Conservation (phyloP, 2,329 filamentous ascomycete genomes). For the Fusarium sp. region DNA sequence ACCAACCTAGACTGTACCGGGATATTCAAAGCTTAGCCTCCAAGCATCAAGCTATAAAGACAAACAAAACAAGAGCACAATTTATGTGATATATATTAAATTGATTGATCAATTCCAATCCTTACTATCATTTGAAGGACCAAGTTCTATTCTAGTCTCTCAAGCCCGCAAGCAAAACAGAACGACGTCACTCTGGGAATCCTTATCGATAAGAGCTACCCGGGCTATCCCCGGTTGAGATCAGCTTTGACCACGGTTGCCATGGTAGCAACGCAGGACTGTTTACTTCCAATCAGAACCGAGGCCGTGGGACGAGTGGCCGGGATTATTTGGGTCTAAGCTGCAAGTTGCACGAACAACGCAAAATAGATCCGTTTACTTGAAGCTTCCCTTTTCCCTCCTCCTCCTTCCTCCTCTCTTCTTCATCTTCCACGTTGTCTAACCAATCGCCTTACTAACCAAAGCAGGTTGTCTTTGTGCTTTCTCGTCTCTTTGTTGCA, state of each 20-base stretch:
- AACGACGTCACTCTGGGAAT: constrained; percentile 35
- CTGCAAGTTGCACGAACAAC: constrained; percentile 44
- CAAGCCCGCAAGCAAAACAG: background rate
- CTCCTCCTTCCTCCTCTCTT: constrained; percentile 26
- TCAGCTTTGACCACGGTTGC: constrained; percentile 47
- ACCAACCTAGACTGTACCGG: background rate
- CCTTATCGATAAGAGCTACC: constrained; percentile 43
- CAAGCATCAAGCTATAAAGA: background rate
- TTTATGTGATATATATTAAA: background rate
- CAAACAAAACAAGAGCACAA: background rate
- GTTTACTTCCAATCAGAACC: constrained; percentile 52
- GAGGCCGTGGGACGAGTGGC: constrained; percentile 40
- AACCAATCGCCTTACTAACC: constrained; percentile 46
- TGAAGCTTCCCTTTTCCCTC: constrained; percentile 28
- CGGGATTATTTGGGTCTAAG: constrained; percentile 36
- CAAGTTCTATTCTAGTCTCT: background rate
- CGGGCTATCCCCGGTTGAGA: constrained; percentile 41
- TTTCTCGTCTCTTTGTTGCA: constrained; percentile 27
- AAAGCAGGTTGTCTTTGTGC: constrained; percentile 47
- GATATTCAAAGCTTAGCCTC: background rate
- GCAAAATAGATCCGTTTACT: constrained; percentile 34
- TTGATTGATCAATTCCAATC: background rate
- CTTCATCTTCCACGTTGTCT: constrained; percentile 17
- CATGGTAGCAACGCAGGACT: constrained; percentile 52
- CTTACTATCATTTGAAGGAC: background rate